Conservation (phyloP, 1,139 yeast species). For the Sugiyamaella japonica region DNA sequence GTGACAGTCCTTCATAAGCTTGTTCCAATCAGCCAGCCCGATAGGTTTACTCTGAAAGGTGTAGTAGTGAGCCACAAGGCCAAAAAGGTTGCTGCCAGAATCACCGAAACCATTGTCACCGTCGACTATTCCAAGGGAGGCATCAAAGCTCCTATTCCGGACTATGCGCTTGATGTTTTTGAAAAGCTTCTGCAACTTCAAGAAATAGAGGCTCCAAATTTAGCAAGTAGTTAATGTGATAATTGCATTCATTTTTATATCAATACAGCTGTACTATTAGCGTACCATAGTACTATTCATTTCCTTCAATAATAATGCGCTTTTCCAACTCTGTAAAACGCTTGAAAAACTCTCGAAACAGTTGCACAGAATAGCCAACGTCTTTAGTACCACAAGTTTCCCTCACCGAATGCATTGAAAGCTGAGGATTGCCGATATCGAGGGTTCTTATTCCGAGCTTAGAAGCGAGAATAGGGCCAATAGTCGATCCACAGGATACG, state of each 20-base stretch:
- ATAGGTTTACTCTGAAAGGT: conserved; percentile 38
- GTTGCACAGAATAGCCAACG: conserved; percentile 57
- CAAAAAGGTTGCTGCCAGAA: conserved; percentile 39
- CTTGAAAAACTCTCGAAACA: conserved; percentile 64
- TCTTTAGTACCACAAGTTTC: conserved; percentile 90
- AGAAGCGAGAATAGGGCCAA: conserved; percentile 90
- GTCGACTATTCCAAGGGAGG: conserved; percentile 39
- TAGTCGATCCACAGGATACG: conserved; percentile 94
- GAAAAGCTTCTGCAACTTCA: conserved; percentile 17
- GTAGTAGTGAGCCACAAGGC: conserved; percentile 42
- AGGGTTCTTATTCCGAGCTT: conserved; percentile 86
- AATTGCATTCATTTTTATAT: neutral
- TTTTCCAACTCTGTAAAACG: conserved; percentile 32
- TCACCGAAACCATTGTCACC: conserved; percentile 38
- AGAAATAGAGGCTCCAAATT: conserved; percentile 11
- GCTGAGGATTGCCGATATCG: conserved; percentile 91
- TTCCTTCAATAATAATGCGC: conserved; percentile 29
- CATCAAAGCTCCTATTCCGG: conserved; percentile 38
- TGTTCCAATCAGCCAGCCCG: conserved; percentile 32
- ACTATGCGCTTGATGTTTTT: conserved; percentile 25
- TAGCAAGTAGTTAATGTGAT: neutral
- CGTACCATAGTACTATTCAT: conserved; percentile 5
- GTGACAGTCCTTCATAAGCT: conserved; percentile 39
- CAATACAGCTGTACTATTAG: neutral
- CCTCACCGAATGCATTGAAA: conserved; percentile 93